Conservation (phyloP, 2,329 filamentous ascomycete species). For the Epichloe bromicola region DNA sequence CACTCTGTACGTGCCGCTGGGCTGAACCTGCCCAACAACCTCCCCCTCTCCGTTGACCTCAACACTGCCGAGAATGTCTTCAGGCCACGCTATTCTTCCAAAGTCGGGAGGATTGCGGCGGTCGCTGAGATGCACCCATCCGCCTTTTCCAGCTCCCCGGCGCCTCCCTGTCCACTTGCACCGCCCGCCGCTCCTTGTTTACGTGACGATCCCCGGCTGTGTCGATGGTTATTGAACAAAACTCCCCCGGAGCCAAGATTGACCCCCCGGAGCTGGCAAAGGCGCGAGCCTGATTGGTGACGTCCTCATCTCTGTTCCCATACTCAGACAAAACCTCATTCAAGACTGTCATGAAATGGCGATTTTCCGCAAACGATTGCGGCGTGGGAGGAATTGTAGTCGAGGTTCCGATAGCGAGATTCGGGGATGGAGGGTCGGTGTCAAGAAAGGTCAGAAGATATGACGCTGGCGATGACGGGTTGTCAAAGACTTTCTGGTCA, state of each 20-base stretch:
- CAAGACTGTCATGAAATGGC: slow-evolving; percentile 43
- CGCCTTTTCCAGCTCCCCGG: slow-evolving; percentile 47
- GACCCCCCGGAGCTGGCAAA: slow-evolving; percentile 47
- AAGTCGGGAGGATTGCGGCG: slow-evolving; percentile 50
- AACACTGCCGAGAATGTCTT: slow-evolving; percentile 57
- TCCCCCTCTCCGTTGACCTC: slow-evolving; percentile 46
- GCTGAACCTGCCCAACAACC: slow-evolving; percentile 44
- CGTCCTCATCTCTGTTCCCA: slow-evolving; percentile 41
- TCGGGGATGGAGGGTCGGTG: slow-evolving; percentile 38
- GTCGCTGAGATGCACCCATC: slow-evolving; percentile 54
- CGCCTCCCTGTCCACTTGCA: slow-evolving; percentile 47
- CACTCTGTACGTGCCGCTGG: slow-evolving; percentile 50
- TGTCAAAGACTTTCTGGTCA: slow-evolving; percentile 44
- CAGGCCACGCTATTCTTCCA: slow-evolving; percentile 55
- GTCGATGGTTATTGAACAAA: slow-evolving; percentile 32
- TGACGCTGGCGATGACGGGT: slow-evolving; percentile 28
- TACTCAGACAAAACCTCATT: slow-evolving; percentile 42
- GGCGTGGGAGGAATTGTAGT: slow-evolving; percentile 48
- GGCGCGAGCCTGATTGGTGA: slow-evolving; percentile 43
- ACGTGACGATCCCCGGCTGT: slow-evolving; percentile 18
- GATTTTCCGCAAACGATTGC: slow-evolving; percentile 45
- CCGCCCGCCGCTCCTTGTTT: slow-evolving; percentile 34
- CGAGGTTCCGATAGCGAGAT: slow-evolving; percentile 46
- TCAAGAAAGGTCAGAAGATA: slow-evolving; percentile 49
- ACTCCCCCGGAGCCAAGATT: slow-evolving; percentile 40